Conservation (phyloP, 805 yeast genomes). For the Saturnispora diversa region DNA sequence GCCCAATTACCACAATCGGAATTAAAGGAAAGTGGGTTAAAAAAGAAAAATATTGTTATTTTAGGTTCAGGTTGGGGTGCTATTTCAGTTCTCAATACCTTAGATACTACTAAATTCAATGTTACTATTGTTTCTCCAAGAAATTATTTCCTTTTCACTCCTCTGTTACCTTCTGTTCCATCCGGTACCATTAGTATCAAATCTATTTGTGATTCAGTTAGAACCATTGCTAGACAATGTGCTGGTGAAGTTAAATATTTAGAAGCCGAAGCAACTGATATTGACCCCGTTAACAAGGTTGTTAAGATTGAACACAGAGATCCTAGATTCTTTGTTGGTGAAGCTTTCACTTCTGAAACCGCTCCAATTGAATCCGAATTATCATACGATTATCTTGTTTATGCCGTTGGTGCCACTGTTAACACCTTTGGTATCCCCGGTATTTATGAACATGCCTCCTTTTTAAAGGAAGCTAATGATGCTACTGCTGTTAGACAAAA, state of each 20-base stretch:
- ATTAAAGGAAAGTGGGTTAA: slow-evolving; percentile 41
- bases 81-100: slow-evolving; percentile 69
- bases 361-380: slow-evolving; percentile 39
- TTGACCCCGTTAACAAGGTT: slow-evolving; percentile 64
- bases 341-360: slow-evolving; percentile 40
- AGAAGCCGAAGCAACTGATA: slow-evolving; percentile 84
- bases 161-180: slow-evolving; percentile 90
- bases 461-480: slow-evolving; percentile 84
- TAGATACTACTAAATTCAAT: slow-evolving; percentile 82
- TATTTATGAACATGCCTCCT: slow-evolving; percentile 79
- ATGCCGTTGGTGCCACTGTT: slow-evolving; percentile 93
- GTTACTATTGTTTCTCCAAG: slow-evolving; percentile 89
- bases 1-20: slow-evolving; percentile 51
- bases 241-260: slow-evolving; percentile 72
- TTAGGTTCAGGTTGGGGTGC: slow-evolving; percentile 96
- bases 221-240: slow-evolving; percentile 69
- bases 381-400: slow-evolving; percentile 74
- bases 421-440: slow-evolving; percentile 95
- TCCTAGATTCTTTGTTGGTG: slow-evolving; percentile 47
- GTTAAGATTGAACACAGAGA: slow-evolving; percentile 53
- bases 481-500: slow-evolving; percentile 76
- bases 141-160: slow-evolving; percentile 92
- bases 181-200: slow-evolving; percentile 87
- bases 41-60: slow-evolving; percentile 68
- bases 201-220: slow-evolving; percentile 90